Evolutionary conservation across 495 filamentous ascomycete species (phyloP).

Genomic region (Geopyxis carbonaria): DNA sequence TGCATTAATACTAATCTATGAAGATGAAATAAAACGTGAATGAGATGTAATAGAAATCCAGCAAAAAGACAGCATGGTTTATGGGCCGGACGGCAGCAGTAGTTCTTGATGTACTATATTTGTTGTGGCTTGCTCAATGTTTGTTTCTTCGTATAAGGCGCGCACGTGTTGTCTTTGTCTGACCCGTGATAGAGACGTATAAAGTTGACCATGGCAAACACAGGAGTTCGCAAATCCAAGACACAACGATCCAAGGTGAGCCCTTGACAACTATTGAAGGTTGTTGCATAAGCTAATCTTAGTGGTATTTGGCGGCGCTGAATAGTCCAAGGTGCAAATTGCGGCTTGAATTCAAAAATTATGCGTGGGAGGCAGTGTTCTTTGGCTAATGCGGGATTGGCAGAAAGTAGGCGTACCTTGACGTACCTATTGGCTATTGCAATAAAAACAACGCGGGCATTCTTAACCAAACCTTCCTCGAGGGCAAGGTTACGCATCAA

Average conservation of each 20-base stretch:
- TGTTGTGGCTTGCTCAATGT: not conserved
- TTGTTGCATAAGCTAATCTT: slow-evolving; percentile 7
- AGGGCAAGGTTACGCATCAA: slow-evolving; percentile 7
- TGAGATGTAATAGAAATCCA: too few relatives aligned
- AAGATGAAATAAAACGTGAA: too few relatives aligned
- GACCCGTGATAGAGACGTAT: slow-evolving; percentile 3
- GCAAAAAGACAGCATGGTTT: too few relatives aligned
- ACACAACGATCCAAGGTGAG: slow-evolving; percentile 5
- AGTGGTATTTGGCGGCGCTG: slow-evolving; percentile 5
- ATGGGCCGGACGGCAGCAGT: too few relatives aligned
- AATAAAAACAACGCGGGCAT: slow-evolving; percentile 4
- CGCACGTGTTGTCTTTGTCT: slow-evolving; percentile 1
- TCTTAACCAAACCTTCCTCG: slow-evolving; percentile 9
- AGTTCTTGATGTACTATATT: slow-evolving; percentile 11
- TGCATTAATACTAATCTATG: too few relatives aligned
- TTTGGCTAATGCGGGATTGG: not conserved
- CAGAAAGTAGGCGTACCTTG: not conserved
- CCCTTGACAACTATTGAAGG: slow-evolving; percentile 10
- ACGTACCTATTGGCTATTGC: not conserved
- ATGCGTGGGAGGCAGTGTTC: slow-evolving; percentile 6
- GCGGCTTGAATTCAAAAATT: slow-evolving; percentile 4
- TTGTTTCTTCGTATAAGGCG: not conserved
- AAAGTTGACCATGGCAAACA: slow-evolving; percentile 9
- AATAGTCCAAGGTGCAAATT: slow-evolving; percentile 5
- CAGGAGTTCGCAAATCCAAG: slow-evolving; percentile 1